Conservation (phyloP, 495 filamentous ascomycete species). For the Annulohypoxylon nitens region DNA sequence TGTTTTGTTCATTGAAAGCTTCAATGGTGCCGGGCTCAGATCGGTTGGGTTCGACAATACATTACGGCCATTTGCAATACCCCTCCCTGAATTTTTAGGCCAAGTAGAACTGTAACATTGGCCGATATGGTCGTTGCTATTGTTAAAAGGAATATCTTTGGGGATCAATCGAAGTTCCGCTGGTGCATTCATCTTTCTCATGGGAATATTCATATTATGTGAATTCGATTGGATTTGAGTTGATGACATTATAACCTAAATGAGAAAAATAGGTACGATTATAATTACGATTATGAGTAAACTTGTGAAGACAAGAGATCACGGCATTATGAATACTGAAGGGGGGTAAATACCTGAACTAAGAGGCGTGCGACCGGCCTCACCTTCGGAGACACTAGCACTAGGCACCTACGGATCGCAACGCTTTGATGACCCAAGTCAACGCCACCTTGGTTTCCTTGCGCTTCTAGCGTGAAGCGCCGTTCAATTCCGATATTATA, state of each 20-base stretch:
- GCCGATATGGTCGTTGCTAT: background rate
- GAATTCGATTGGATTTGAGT: background rate
- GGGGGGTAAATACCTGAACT: background rate
- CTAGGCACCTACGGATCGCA: background rate
- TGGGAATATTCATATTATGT: background rate
- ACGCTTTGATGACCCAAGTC: background rate
- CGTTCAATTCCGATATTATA: background rate
- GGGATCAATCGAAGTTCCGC: background rate
- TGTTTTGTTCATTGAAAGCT: background rate
- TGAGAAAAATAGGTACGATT: background rate
- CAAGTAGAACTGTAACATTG: background rate
- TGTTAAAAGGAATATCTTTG: background rate
- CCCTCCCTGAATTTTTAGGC: background rate
- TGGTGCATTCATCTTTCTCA: background rate
- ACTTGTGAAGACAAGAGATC: background rate
- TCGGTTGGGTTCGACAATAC: too few species aligned
- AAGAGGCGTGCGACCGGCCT: background rate
- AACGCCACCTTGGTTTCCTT: background rate
- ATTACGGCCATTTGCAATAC: background rate
- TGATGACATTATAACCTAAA: background rate
- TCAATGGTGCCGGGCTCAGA: slow-evolving; percentile 15
- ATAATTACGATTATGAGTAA: background rate
- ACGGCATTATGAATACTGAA: too few species aligned
- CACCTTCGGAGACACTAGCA: background rate
- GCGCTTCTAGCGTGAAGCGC: background rate